These are phyloP conservation scores for Aspergillus funiculosus DNA, from an alignment of 495 filamentous ascomycete species.

Conservation along the genomic window DNA sequence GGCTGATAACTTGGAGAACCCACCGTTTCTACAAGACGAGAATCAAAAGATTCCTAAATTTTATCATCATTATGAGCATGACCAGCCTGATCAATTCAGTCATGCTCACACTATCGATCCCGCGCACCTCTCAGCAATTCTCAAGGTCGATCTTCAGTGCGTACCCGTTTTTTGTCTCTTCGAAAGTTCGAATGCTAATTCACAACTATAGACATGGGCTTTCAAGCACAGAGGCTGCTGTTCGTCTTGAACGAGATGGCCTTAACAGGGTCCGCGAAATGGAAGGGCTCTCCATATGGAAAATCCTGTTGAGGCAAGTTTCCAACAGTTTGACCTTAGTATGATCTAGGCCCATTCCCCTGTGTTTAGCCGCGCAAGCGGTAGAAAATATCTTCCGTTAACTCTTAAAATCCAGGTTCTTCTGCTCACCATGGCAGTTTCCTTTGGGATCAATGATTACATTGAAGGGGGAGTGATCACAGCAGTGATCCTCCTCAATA, in stretches of 20 bases:
- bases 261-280: conserved; percentile 55
- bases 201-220: conserved; percentile 46
- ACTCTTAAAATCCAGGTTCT: conserved; percentile 52
- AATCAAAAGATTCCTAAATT: background rate
- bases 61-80: background rate
- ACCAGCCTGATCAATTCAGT: background rate
- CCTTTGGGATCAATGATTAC: conserved; percentile 72
- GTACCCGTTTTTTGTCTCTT: background rate
- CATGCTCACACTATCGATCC: conserved; percentile 30
- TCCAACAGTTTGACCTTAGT: conserved; percentile 62
- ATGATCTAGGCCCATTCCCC: conserved; percentile 11
- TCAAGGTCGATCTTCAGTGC: conserved; percentile 30
- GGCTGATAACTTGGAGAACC: background rate
- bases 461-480: conserved; percentile 80
- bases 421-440: conserved; percentile 76
- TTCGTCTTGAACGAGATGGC: conserved; percentile 51
- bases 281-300: conserved; percentile 48
- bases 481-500: conserved; percentile 76
- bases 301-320: conserved; percentile 55
- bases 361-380: conserved; percentile 3
- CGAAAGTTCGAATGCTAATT: background rate
- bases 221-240: conserved; percentile 45
- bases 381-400: conserved; percentile 9
- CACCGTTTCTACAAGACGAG: background rate
- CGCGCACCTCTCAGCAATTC: conserved; percentile 20